Percentiles rank a stretch among this genome's conserved stretches.
Conservation (phyloP, 257 asterid genomes). For the Striga asiatica region DNA sequence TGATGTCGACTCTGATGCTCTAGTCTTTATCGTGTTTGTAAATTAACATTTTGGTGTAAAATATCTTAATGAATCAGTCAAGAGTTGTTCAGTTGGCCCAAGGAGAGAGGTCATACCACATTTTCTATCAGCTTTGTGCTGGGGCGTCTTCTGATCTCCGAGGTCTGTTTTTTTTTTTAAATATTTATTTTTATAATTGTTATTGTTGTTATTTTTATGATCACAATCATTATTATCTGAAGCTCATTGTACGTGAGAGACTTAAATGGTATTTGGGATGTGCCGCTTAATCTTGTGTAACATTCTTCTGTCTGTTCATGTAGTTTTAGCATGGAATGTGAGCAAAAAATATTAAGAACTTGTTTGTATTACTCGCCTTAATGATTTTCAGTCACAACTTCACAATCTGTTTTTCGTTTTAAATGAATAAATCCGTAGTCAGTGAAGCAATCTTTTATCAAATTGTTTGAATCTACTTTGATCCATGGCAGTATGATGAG, state of each 20-base stretch:
- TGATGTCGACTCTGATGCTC: conserved; percentile 8
- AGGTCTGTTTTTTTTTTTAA: conserved; percentile 40
- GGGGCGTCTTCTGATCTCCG: conserved; percentile 80
- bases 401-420: too few relatives aligned
- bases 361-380: too few relatives aligned
- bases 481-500: too few relatives aligned
- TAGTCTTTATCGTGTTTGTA: conserved; percentile 3
- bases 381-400: too few relatives aligned
- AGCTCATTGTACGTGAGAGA: neutral
- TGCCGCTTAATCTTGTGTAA: neutral
- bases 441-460: too few relatives aligned
- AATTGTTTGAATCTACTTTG: too few relatives aligned
- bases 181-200: neutral
- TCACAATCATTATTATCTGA: too few relatives aligned
- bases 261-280: neutral
- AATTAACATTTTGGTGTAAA: conserved; percentile 15
- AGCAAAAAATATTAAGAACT: too few relatives aligned
- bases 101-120: conserved; percentile 90
- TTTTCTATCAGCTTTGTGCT: conserved; percentile 91
- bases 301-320: neutral
- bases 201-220: neutral
- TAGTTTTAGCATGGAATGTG: too few relatives aligned
- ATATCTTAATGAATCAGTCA: conserved; percentile 51
- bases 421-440: too few relatives aligned
- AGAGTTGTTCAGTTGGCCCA: conserved; percentile 77